Evolutionary conservation across 2,329 filamentous ascomycete genomes (phyloP).

Genomic region (Monilinia polystroma): DNA sequence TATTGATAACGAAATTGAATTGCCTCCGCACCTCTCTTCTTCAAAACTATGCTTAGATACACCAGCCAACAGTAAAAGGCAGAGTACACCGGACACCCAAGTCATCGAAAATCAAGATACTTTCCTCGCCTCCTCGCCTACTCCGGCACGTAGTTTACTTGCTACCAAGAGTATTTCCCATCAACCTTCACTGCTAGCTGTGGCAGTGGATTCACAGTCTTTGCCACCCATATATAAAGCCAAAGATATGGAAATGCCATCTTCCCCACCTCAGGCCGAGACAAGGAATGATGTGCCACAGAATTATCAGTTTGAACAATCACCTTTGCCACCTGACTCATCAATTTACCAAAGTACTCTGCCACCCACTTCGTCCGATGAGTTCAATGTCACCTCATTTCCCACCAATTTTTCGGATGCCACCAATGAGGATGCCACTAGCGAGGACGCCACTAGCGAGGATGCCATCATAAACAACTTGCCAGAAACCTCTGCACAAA

Average conservation of each 20-base stretch:
- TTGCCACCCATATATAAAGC: no score
- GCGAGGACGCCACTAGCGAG: no score
- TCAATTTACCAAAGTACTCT: neutral
- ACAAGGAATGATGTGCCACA: neutral
- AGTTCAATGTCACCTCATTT: slow-evolving; percentile 33
- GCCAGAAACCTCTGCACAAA: slow-evolving; percentile 31
- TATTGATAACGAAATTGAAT: slow-evolving; percentile 35
- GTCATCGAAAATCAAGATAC: slow-evolving; percentile 35
- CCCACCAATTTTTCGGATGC: slow-evolving; percentile 14
- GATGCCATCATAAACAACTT: slow-evolving; percentile 9
- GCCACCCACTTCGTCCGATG: slow-evolving; percentile 34
- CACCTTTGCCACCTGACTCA: neutral
- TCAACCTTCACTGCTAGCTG: slow-evolving; percentile 56
- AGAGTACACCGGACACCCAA: slow-evolving; percentile 34
- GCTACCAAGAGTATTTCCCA: slow-evolving; percentile 53
- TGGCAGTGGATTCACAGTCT: neutral
- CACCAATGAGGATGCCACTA: neutral
- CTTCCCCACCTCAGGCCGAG: slow-evolving; percentile 31
- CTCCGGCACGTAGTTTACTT: slow-evolving; percentile 49
- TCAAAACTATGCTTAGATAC: slow-evolving; percentile 27
- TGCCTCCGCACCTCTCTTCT: slow-evolving; percentile 32
- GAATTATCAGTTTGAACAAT: neutral
- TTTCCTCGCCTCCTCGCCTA: slow-evolving; percentile 57
- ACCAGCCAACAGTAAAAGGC: slow-evolving; percentile 25
- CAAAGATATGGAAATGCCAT: slow-evolving; percentile 45